A percentile compares a stretch with the other conserved stretches of the same genome.
phyloP scores from a whole-genome alignment of 2,329 filamentous ascomycete genomes.

The Alternaria postmessia region DNA sequence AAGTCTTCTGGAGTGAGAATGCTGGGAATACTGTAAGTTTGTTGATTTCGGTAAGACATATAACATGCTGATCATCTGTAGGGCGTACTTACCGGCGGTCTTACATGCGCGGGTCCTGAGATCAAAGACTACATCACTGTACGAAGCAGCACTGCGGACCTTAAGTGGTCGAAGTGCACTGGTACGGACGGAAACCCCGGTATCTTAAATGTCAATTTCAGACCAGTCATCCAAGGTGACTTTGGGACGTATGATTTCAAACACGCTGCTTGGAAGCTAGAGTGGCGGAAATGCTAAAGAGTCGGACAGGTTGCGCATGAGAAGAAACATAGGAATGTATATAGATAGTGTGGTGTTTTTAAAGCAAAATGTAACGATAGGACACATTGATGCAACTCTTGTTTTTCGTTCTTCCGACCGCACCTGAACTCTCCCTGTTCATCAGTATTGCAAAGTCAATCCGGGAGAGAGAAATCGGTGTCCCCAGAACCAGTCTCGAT shows the following conservation, averaged over 20 bases:
- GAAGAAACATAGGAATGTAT: not conserved
- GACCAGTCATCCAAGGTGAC: conserved; percentile 39
- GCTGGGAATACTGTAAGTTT: conserved; percentile 39
- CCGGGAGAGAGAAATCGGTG: not conserved
- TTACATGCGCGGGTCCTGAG: conserved; percentile 36
- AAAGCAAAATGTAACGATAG: not conserved
- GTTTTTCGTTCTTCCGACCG: not conserved
- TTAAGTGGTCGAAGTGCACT: conserved; percentile 44
- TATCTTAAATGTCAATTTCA: conserved; percentile 44
- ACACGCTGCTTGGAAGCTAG: conserved; percentile 35
- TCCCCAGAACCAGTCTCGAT: not conserved
- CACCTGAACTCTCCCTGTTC: not conserved
- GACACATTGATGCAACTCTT: not conserved
- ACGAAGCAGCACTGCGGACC: conserved; percentile 28
- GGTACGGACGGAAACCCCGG: conserved; percentile 36
- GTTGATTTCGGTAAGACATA: not conserved
- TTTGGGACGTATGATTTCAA: conserved; percentile 40
- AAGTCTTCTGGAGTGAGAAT: conserved; percentile 42
- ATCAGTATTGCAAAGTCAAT: not conserved
- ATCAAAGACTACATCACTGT: conserved; percentile 39
- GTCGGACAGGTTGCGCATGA: not conserved
- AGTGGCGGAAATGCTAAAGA: conserved; percentile 39
- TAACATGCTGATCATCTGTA: conserved; percentile 7
- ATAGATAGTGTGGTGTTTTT: not conserved
- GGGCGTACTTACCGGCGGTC: conserved; percentile 28